These are phyloP conservation scores for Neoscytalidium dimidiatum DNA, from an alignment of 2,329 filamentous ascomycete species.

Conservation along the genomic window DNA sequence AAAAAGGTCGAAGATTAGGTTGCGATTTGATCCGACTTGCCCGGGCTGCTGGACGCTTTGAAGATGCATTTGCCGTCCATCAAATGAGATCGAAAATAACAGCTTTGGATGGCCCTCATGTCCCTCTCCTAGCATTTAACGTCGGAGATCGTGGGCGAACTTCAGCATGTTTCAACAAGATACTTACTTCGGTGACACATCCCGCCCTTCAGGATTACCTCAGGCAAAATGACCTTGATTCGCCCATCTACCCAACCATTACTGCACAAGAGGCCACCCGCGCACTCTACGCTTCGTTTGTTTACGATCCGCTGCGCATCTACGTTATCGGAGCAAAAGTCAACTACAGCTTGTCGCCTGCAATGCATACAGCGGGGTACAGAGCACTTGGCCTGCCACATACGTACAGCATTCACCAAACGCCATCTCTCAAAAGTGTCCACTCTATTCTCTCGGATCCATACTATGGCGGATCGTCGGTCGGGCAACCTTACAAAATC, in stretches of 20 bases:
- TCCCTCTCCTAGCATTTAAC: conserved; percentile 66
- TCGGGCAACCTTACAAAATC: conserved; percentile 74
- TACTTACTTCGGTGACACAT: conserved; percentile 63
- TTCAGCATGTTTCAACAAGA: conserved; percentile 67
- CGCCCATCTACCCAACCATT: conserved; percentile 44
- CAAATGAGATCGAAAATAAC: conserved; percentile 55
- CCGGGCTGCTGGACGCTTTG: conserved; percentile 57
- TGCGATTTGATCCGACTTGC: conserved; percentile 66
- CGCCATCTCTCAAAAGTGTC: conserved; percentile 63
- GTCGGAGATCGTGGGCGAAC: conserved; percentile 63
- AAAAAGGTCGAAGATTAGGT: conserved; percentile 55
- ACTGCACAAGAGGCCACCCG: conserved; percentile 66
- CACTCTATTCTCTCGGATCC: conserved; percentile 64
- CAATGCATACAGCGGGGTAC: conserved; percentile 75
- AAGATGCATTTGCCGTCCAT: conserved; percentile 65
- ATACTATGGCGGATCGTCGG: conserved; percentile 70
- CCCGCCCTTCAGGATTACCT: conserved; percentile 1
- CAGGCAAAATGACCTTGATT: background rate
- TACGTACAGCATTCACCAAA: conserved; percentile 65
- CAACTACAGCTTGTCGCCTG: conserved; percentile 71
- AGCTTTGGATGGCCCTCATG: conserved; percentile 42
- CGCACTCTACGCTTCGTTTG: conserved; percentile 66
- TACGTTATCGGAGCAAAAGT: conserved; percentile 75
- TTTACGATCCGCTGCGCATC: conserved; percentile 69
- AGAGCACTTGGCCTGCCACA: conserved; percentile 69